Evolutionary conservation across 371 early-diverging fungal genomes (phyloP).

Genomic region (Zychaea mexicana): DNA sequence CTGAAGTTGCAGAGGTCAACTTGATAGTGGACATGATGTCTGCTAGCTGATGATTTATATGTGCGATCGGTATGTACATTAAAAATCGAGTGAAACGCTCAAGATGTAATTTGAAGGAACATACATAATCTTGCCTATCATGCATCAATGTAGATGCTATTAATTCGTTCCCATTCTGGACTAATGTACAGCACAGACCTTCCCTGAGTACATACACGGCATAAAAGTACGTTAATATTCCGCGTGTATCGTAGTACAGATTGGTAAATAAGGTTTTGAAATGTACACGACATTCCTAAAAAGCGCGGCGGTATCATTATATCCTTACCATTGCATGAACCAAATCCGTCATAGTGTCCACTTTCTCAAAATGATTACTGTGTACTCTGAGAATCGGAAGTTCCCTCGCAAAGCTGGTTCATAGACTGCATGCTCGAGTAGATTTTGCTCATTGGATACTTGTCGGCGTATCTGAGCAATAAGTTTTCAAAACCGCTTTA

Average conservation of each 20-base stretch:
- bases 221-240: not conserved
- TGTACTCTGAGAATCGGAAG: slow-evolving; percentile 32
- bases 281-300: not conserved
- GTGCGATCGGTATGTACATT: not conserved
- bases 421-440: slow-evolving; percentile 26
- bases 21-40: slow-evolving; percentile 39
- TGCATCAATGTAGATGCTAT: slow-evolving; percentile 24
- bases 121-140: slow-evolving; percentile 45
- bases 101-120: not conserved
- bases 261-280: not conserved
- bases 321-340: slow-evolving; percentile 39
- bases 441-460: slow-evolving; percentile 31
- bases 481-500: slow-evolving; percentile 25
- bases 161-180: slow-evolving; percentile 20
- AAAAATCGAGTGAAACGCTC: not conserved
- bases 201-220: no score
- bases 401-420: slow-evolving; percentile 46
- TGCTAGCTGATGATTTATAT: slow-evolving; percentile 25
- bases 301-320: not conserved
- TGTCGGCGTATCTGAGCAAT: slow-evolving; percentile 35
- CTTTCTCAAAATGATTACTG: slow-evolving; percentile 27
- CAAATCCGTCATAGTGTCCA: slow-evolving; percentile 42
- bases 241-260: not conserved
- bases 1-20: slow-evolving; percentile 34
- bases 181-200: slow-evolving; percentile 19